phyloP scores from a whole-genome alignment of 176 grass and related monocot species.

The Elymus sibiricus region DNA sequence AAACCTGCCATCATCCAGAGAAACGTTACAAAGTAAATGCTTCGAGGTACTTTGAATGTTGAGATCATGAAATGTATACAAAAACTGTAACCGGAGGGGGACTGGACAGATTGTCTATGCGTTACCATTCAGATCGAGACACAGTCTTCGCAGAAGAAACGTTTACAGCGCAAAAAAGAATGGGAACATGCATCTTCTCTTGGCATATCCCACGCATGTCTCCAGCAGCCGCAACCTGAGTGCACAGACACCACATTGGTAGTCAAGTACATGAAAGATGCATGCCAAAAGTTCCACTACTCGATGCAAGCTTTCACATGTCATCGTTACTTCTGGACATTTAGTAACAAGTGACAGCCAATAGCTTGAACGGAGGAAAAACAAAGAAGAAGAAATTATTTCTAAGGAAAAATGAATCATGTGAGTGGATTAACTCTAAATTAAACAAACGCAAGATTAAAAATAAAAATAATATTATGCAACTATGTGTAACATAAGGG shows the following conservation, averaged over 20 bases:
- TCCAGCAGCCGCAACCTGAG: conserved; percentile 61
- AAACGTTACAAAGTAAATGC: neutral
- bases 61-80: neutral
- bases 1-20: conserved; percentile 48
- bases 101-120: neutral
- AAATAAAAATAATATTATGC: too few species aligned
- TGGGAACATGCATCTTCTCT: conserved; percentile 82
- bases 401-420: too few species aligned
- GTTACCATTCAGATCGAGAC: conserved; percentile 90
- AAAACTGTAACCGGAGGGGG: neutral
- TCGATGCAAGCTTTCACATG: neutral
- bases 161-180: conserved; percentile 81
- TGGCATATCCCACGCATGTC: conserved; percentile 91
- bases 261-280: conserved; percentile 2
- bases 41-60: neutral
- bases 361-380: too few species aligned
- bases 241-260: neutral
- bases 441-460: too few species aligned
- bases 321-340: neutral
- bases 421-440: too few species aligned
- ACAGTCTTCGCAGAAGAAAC: conserved; percentile 83
- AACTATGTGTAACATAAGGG: too few species aligned
- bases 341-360: neutral
- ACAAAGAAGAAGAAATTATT: too few species aligned
- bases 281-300: neutral